Evolutionary conservation across 345 rosid species (phyloP).

Genomic region (Firmiana major): DNA sequence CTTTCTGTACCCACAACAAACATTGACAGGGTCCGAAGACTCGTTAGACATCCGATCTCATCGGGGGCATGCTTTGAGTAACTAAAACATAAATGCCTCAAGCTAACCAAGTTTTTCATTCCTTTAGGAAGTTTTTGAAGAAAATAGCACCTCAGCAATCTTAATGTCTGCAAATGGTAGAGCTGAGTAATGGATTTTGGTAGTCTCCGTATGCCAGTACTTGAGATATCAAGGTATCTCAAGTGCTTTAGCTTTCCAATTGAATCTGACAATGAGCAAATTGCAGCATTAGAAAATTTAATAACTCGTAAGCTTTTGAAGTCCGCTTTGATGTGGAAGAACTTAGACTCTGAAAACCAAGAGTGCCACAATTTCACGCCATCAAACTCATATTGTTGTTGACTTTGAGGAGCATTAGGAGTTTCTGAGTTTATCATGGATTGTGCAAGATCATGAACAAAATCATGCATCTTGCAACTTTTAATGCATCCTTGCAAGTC

Average conservation of each 20-base stretch:
- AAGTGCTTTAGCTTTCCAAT: slow-evolving; percentile 13
- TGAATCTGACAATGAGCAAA: background rate
- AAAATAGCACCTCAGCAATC: background rate
- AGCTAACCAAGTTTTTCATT: background rate
- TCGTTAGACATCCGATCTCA: background rate
- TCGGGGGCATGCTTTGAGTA: background rate
- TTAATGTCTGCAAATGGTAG: background rate
- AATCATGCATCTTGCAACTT: too few species aligned
- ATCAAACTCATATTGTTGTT: too few species aligned
- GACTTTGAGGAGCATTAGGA: too few species aligned
- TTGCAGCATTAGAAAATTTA: background rate
- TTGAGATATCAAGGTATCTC: too few species aligned
- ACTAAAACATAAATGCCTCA: background rate
- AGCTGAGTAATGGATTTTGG: too few species aligned
- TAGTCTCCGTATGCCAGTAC: too few species aligned
- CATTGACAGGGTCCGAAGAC: background rate
- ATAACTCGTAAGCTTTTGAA: slow-evolving; percentile 13
- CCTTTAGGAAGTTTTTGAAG: background rate
- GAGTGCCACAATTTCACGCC: background rate
- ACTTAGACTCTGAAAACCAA: background rate
- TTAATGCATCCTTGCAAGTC: too few species aligned
- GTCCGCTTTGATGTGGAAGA: background rate
- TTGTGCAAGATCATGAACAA: too few species aligned
- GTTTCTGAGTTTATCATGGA: too few species aligned
- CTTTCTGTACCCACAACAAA: background rate